Conservation (phyloP, 2,329 filamentous ascomycete genomes). For the Celoporthe dispersa region DNA sequence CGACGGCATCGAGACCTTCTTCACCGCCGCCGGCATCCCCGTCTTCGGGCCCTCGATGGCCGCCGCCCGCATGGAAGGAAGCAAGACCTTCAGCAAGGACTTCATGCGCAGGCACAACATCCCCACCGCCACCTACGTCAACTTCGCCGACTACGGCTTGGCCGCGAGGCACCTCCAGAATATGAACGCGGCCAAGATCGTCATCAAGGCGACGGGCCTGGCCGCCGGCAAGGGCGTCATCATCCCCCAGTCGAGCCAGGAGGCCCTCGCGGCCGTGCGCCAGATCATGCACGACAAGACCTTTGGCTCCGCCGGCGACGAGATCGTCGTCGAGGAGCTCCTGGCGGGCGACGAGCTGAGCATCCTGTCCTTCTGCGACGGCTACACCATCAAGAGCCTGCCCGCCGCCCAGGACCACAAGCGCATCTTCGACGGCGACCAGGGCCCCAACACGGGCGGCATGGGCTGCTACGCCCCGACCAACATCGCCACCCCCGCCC, state of each 20-base stretch:
- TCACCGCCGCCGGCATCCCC: slow-evolving; percentile 72
- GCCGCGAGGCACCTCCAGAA: slow-evolving; percentile 76
- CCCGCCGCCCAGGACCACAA: slow-evolving; percentile 97
- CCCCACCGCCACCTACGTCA: slow-evolving; percentile 88
- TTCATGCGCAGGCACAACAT: slow-evolving; percentile 94
- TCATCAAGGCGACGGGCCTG: slow-evolving; percentile 92
- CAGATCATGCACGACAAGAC: slow-evolving; percentile 89
- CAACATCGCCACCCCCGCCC: slow-evolving; percentile 72
- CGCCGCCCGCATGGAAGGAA: slow-evolving; percentile 90
- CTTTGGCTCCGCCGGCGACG: slow-evolving; percentile 84
- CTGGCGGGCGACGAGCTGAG: slow-evolving; percentile 90
- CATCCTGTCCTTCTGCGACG: slow-evolving; percentile 90
- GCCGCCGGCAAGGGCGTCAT: slow-evolving; percentile 97
- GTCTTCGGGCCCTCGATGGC: slow-evolving; percentile 85
- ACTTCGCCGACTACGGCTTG: slow-evolving; percentile 78
- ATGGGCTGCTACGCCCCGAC: slow-evolving; percentile 99
- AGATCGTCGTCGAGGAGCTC: slow-evolving; percentile 95
- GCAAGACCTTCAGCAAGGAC: slow-evolving; percentile 96
- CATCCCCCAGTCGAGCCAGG: slow-evolving; percentile 78
- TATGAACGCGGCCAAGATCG: slow-evolving; percentile 73
- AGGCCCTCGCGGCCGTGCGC: slow-evolving; percentile 80
- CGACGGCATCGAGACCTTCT: slow-evolving; percentile 84
- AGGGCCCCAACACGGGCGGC: slow-evolving; percentile 91
- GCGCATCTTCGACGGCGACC: slow-evolving; percentile 86
- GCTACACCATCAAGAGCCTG: slow-evolving; percentile 79